phyloP scores from a whole-genome alignment of 139 green algal species.

The Tetraselmis chui region DNA sequence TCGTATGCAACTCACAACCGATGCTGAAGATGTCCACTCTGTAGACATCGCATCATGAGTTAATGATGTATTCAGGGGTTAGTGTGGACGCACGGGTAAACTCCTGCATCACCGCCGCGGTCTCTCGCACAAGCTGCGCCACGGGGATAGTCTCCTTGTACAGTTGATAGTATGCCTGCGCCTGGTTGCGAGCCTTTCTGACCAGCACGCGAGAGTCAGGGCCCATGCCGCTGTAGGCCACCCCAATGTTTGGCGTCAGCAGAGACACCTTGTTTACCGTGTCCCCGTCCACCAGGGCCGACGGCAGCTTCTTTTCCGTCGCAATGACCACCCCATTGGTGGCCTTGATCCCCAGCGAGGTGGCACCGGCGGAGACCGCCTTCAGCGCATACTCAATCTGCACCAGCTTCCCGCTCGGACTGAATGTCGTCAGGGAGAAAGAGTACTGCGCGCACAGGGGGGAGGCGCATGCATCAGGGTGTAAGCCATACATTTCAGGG shows the following conservation, averaged over 20 bases:
- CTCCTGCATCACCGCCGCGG: slow-evolving; percentile 98
- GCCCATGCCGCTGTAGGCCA: slow-evolving; percentile 97
- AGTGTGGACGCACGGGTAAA: slow-evolving; percentile 81
- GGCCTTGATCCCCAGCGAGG: slow-evolving; percentile 92
- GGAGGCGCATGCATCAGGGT: no score
- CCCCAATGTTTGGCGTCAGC: slow-evolving; percentile 86
- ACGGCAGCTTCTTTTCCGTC: slow-evolving; percentile 96
- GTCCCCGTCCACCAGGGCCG: slow-evolving; percentile 76
- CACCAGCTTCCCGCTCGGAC: slow-evolving; percentile 94
- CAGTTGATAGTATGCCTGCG: slow-evolving; percentile 80
- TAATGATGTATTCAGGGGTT: no score
- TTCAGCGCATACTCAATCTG: slow-evolving; percentile 98
- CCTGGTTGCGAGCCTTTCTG: slow-evolving; percentile 80
- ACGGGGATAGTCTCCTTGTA: slow-evolving; percentile 97
- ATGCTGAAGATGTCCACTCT: no score
- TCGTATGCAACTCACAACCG: no score
- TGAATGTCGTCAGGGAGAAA: slow-evolving; percentile 99
- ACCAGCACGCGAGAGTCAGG: slow-evolving; percentile 95
- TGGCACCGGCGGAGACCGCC: slow-evolving; percentile 85
- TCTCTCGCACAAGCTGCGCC: slow-evolving; percentile 92
- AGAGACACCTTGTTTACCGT: slow-evolving; percentile 90
- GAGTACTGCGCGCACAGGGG: slow-evolving; percentile 20
- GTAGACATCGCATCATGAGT: no score
- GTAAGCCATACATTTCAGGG: no score
- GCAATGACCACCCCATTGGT: slow-evolving; percentile 96